Percentiles rank a stretch among this genome's conserved stretches.
Evolutionary conservation across 768 basidiomycete genomes (phyloP).

Genomic region (Tricholoma furcatifolium): DNA sequence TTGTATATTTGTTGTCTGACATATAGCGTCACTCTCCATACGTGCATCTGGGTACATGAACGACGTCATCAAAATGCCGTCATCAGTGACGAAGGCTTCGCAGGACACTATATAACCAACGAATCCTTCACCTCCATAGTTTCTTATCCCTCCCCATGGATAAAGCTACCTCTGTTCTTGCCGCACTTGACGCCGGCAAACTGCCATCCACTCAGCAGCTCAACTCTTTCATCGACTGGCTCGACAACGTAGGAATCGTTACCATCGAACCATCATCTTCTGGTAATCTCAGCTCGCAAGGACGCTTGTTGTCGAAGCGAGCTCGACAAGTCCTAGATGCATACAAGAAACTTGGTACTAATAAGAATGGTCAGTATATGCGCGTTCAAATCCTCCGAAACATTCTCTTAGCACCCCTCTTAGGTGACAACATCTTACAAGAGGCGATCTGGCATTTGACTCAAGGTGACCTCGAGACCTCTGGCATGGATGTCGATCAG

Average conservation of each 20-base stretch:
- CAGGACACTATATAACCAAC: background rate
- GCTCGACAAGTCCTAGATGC: conserved; percentile 53
- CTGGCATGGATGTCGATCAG: conserved; percentile 38
- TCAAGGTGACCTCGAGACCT: conserved; percentile 44
- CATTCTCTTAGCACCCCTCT: background rate
- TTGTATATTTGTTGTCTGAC: too few species aligned
- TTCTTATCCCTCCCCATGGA: conserved; percentile 46
- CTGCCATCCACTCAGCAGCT: conserved; percentile 63
- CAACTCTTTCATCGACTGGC: conserved; percentile 51
- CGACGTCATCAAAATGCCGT: background rate
- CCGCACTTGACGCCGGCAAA: conserved; percentile 71
- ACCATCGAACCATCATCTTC: conserved; percentile 36
- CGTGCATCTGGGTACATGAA: too few species aligned
- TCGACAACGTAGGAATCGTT: conserved; percentile 48
- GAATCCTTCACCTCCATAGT: background rate
- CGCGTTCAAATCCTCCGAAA: background rate
- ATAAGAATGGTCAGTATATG: conserved; percentile 54
- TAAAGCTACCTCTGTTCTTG: conserved; percentile 56
- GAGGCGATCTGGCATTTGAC: conserved; percentile 64
- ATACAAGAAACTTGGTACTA: conserved; percentile 49
- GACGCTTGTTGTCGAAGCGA: conserved; percentile 48
- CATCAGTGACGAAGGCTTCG: conserved; percentile 10
- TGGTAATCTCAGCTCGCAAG: conserved; percentile 53
- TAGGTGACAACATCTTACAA: conserved; percentile 67
- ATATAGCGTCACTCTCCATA: too few species aligned